Conservation (phyloP, 2,329 filamentous ascomycete species). For the Beauveria scarabaeidicola region DNA sequence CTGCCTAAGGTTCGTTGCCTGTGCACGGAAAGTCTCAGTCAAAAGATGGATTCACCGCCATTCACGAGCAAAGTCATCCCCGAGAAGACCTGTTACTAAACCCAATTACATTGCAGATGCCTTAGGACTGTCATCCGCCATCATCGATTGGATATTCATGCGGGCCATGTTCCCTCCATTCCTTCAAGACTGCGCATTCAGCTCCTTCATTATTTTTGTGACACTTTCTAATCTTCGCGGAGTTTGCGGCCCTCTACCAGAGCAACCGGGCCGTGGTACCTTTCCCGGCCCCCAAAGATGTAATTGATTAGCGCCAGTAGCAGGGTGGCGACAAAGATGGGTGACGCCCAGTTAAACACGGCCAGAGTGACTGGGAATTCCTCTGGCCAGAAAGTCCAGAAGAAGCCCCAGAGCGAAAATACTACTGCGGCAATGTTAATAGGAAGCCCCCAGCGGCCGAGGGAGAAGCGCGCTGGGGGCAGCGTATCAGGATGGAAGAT, state of each 20-base stretch:
- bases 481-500: constrained; percentile 13
- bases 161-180: too few relatives aligned
- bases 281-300: background rate
- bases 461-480: constrained; percentile 12
- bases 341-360: constrained; percentile 14
- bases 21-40: background rate
- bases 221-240: background rate
- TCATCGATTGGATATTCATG: too few relatives aligned
- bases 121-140: too few relatives aligned
- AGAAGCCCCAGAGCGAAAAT: constrained; percentile 12
- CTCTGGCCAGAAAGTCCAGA: constrained; percentile 15
- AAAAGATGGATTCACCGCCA: too few relatives aligned
- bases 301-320: constrained; percentile 11
- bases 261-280: constrained; percentile 13
- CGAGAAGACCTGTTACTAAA: too few relatives aligned
- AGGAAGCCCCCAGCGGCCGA: constrained; percentile 12
- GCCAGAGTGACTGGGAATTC: constrained; percentile 8
- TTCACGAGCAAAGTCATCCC: too few relatives aligned
- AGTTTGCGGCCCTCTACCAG: constrained; percentile 10
- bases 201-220: background rate
- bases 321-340: constrained; percentile 8
- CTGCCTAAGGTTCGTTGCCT: background rate
- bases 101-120: too few relatives aligned
- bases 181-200: too few relatives aligned
- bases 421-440: constrained; percentile 11